Conservation (phyloP, 2,329 filamentous ascomycete genomes). For the Ustilaginoidea virens region DNA sequence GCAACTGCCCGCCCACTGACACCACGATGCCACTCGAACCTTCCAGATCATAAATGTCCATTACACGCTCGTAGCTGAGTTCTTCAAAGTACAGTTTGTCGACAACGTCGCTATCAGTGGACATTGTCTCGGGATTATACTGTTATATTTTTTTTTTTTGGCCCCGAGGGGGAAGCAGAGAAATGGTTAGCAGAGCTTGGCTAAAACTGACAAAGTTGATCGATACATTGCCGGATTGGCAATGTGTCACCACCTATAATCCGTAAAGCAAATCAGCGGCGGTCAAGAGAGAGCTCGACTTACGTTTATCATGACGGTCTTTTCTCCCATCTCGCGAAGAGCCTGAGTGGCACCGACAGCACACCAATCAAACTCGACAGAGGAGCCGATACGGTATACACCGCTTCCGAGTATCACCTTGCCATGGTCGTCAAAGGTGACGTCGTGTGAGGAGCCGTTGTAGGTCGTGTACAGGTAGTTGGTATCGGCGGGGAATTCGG, state of each 20-base stretch:
- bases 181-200: slow-evolving; percentile 3
- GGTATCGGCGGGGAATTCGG: slow-evolving; percentile 87
- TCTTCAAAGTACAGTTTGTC: slow-evolving; percentile 96
- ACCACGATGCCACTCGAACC: slow-evolving; percentile 75
- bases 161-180: no score
- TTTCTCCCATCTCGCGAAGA: slow-evolving; percentile 75
- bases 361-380: slow-evolving; percentile 98
- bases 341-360: slow-evolving; percentile 80
- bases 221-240: no score
- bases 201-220: no score
- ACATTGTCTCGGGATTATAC: slow-evolving; percentile 68
- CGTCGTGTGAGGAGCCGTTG: slow-evolving; percentile 87
- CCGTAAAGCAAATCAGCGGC: no score
- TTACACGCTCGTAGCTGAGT: slow-evolving; percentile 88
- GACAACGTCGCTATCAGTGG: slow-evolving; percentile 75
- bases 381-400: slow-evolving; percentile 94
- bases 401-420: slow-evolving; percentile 81
- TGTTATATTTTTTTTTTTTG: no score
- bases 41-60: slow-evolving; percentile 98
- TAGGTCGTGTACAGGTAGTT: slow-evolving; percentile 98
- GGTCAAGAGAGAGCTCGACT: no score
- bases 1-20: slow-evolving; percentile 88
- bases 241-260: no score
- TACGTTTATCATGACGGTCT: slow-evolving; percentile 94
- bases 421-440: slow-evolving; percentile 85